Percentiles rank a stretch among this genome's conserved stretches.
Evolutionary conservation across 768 basidiomycete genomes (phyloP).

Genomic region (Kwoniella sp.): DNA sequence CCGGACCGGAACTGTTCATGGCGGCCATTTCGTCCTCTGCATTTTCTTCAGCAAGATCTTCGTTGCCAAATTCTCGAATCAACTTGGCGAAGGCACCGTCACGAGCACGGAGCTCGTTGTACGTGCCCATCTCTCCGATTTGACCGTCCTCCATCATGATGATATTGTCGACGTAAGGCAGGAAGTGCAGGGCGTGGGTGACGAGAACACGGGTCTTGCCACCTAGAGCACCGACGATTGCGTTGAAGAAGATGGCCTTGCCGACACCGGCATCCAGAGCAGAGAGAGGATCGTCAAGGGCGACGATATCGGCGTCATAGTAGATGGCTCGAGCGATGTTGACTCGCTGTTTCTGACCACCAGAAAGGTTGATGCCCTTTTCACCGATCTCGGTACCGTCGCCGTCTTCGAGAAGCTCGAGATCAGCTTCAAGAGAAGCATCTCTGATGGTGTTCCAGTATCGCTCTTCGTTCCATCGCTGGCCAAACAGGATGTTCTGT

Average conservation of each 20-base stretch:
- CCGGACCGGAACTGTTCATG: slow-evolving; percentile 42
- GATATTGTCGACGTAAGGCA: slow-evolving; percentile 82
- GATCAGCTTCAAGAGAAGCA: slow-evolving; percentile 73
- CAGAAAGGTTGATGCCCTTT: slow-evolving; percentile 81
- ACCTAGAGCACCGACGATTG: slow-evolving; percentile 61
- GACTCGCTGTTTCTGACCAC: slow-evolving; percentile 70
- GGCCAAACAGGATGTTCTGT: slow-evolving; percentile 75
- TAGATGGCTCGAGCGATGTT: slow-evolving; percentile 86
- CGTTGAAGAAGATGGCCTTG: slow-evolving; percentile 77
- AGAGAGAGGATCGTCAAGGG: slow-evolving; percentile 77
- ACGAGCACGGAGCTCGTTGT: slow-evolving; percentile 62
- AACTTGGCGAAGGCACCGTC: slow-evolving; percentile 69
- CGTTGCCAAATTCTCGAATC: slow-evolving; percentile 70
- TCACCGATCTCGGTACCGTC: slow-evolving; percentile 83
- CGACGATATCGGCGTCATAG: slow-evolving; percentile 76
- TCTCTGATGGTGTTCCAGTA: slow-evolving; percentile 78
- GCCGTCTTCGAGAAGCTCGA: slow-evolving; percentile 69
- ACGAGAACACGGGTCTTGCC: slow-evolving; percentile 82
- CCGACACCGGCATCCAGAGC: slow-evolving; percentile 91
- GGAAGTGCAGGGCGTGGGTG: slow-evolving; percentile 85
- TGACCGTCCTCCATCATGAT: slow-evolving; percentile 70
- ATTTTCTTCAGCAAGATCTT: slow-evolving; percentile 56
- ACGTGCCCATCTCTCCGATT: slow-evolving; percentile 77
- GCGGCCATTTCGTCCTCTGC: slow-evolving; percentile 52
- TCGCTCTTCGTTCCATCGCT: slow-evolving; percentile 70